Base-by-base conservation (phyloP, 768 basidiomycete species). In the Podaxis sp. region DNA sequence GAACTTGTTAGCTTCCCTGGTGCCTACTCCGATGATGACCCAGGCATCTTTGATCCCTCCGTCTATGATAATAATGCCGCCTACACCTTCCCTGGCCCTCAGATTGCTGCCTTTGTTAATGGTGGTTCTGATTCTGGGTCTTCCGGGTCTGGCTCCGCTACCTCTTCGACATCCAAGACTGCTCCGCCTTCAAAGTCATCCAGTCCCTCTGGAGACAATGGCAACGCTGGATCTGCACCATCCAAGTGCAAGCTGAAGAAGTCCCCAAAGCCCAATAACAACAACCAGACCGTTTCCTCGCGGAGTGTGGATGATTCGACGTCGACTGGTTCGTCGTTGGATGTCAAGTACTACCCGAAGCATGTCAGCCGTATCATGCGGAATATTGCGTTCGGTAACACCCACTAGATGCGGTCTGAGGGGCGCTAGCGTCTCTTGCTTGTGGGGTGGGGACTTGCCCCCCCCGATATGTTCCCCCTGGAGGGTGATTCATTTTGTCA, bases 1-100 rank as follows among this genome's bases (percentile, higher is more conserved):
- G 82, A 87, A 52, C 82, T 85, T 36, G 89, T 89, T 42, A 76
- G 73, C 37, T 77, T 92, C 61, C 91, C 91, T 1, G 90, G 90
- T 23, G 90, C 82, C 16, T 93, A 93, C 74, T 79, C 69, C 25
- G 86, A 88, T 68, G 77, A 66, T 37, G 89, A 91, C 64, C 84
- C 89, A 3, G 90, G 90, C 50, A 87, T 92, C 69, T 82, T 83
- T 61, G 83, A 78, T 62, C 77, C 79, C n/a, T 68, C 73, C 44
- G 68, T 76, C n/a, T 81, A 71, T 67, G 63, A 76, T 63, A 6
- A 65, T 23, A 63, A 61, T 7, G 67, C 66, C 14, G 37, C 62
- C 2, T 79, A 84, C 66, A 51, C 61, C 16, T 85, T 83, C 69
- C 84, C 85, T 3, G 85, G 85, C 0, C 85, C 84, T 21, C 61